Base-by-base conservation (phyloP, 176 grass and related monocot species). In the Paspalum notatum region DNA sequence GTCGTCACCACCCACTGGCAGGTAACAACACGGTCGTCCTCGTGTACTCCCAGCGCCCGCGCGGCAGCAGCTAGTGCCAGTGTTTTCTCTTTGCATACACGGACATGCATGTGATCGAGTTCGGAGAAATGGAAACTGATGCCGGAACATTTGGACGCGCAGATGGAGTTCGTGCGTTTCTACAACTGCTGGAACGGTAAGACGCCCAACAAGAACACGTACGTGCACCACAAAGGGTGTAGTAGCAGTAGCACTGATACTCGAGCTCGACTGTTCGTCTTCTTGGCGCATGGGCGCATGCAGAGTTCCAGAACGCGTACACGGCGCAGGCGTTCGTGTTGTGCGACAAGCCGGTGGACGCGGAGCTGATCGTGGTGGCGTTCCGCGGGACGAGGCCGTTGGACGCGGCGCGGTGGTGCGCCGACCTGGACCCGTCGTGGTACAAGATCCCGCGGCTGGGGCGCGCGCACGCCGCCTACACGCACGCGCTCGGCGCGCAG, bases 161-260 rank as follows among this genome's bases (percentile, higher is more conserved):
- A 92, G 59, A 89, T 89, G 90, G 90, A 92, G 72, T 87, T 87
- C 57, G 66, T 92, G 32, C 62, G 82, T 12, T 87, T 89, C 70
- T 89, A 78, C 84, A 45, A 89, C 78, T 89, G 84, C 77, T 92
- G 90, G 90, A 92, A 92, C 53, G 87, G 90, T 89, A 81, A 77
- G 60, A 53, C 5, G 9, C 5, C 13, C 21, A 32, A 17, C 32
- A 32, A 32, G 32, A 32, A 32, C 32, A 32, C 32, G 3, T n/a
- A n/a, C n/a, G n/a, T n/a, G n/a, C n/a, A n/a, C n/a, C n/a, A n/a
- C n/a, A 32, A 32, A 32, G 32, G 32, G 32, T 32, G 32, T 32
- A 32, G 32, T 32, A 32, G 32, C 3, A 32, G 32, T 32, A 32
- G 32, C 32, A 32, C 32, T 1, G 32, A 32, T 32, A 3, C 32